Base-by-base conservation (phyloP, 2,329 filamentous ascomycete species). In the Aphanoascus verrucosus region DNA sequence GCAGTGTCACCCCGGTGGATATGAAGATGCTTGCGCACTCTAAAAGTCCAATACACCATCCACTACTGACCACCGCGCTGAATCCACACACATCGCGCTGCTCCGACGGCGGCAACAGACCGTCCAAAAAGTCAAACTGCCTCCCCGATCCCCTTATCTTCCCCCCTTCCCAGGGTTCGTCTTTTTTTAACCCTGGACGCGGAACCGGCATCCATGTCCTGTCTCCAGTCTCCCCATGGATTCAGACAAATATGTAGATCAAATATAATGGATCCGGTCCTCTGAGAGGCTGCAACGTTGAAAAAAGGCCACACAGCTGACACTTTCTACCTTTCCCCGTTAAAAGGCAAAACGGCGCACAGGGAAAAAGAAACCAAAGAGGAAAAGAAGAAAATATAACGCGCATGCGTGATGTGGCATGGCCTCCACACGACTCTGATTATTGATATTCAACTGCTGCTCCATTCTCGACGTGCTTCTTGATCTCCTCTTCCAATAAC, bases 351-450 rank as follows among this genome's bases (percentile, higher is more conserved):
- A 20, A 49, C 1, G 32, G 37, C 5, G 15, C 8, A 17, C 38
- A 40, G 17, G 41, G 14, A 49, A 43, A 40, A 34, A 42, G 23
- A 41, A 19, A 43, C 41, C 23, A 42, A 42, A n/a, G 35, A 42
- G 20, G 9, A 50, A 8, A 43, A 15, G 17, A 42, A 19, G 20
- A 43, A 35, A 42, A 15, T 8, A 14, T 19, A 11, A 19, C 32
- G 20, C 28, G 17, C 48, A 50, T 50, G 48, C 48, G 42, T 50
- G 49, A 51, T 51, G 49, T 51, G 49, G 49, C 49, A 51, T 51
- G 49, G 49, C 40, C 40, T 51, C 49, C 49, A 44, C 49, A 35
- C 40, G 8, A 15, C n/a, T 17, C 41, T 44, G 8, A 17, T 51
- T 28, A 44, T 23, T 51, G 8, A 51, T 14, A 44, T 31, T 23